These are phyloP conservation scores for Rhodotorula babjevae DNA, from an alignment of 768 basidiomycete species.

Conservation along the genomic window DNA sequence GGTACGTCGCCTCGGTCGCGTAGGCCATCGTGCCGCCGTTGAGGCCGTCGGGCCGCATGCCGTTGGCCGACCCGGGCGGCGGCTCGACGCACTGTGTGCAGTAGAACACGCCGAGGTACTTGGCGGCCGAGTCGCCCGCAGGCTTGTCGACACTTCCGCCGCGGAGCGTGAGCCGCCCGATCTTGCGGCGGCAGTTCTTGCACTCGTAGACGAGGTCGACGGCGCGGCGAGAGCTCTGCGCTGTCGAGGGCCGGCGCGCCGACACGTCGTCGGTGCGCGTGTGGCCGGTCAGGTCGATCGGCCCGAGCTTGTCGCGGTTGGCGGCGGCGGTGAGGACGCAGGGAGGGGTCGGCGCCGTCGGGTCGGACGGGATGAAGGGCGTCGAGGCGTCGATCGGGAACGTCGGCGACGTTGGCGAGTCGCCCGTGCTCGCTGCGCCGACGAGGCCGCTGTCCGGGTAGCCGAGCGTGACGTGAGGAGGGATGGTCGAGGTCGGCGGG, in stretches of 20 bases:
- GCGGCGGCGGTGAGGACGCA: constrained; percentile 16
- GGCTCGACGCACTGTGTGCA: constrained; percentile 2
- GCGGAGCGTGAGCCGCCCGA: constrained; percentile 20
- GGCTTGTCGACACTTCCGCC: constrained; percentile 21
- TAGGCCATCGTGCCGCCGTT: not conserved
- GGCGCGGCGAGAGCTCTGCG: constrained; percentile 5
- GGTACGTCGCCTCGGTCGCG: constrained; percentile 22
- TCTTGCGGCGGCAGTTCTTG: constrained; percentile 3
- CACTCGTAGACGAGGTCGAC: constrained; percentile 25
- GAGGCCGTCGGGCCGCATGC: not conserved
- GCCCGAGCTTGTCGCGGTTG: constrained; percentile 9
- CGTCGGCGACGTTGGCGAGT: constrained; percentile 5
- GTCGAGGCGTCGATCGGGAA: constrained; percentile 15
- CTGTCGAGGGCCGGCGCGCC: not conserved
- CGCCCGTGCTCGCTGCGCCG: not conserved
- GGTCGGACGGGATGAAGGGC: constrained; percentile 16
- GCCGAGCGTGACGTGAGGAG: not conserved
- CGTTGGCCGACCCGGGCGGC: not conserved
- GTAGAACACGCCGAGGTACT: constrained; percentile 17
- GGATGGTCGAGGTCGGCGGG: constrained; percentile 1
- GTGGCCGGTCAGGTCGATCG: constrained; percentile 26
- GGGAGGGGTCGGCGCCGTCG: not conserved
- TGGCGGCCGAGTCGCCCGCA: constrained; percentile 3
- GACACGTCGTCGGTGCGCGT: not conserved
- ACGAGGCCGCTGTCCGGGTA: not conserved